phyloP scores from a whole-genome alignment of 331 rosid species.

The Erythrophleum ivorense region DNA sequence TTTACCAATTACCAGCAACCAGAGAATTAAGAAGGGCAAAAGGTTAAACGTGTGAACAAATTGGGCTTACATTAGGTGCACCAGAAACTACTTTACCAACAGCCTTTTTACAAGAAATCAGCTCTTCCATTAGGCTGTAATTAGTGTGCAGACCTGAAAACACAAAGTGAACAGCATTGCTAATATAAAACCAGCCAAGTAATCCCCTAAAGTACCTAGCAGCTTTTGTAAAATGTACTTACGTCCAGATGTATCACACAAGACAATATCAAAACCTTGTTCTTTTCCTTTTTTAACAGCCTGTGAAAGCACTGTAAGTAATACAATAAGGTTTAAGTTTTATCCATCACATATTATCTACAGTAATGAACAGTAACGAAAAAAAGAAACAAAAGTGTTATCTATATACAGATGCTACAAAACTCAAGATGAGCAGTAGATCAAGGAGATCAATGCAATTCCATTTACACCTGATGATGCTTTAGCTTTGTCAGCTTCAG shows the following conservation, averaged over 20 bases:
- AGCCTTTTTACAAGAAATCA: constrained; percentile 91
- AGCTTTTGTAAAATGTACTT: constrained; percentile 48
- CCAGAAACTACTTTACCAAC: constrained; percentile 78
- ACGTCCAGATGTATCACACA: constrained; percentile 98
- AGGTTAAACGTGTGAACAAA: constrained; percentile 1
- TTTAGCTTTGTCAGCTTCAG: constrained; percentile 82
- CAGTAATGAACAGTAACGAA: not conserved
- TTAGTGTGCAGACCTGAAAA: constrained; percentile 92
- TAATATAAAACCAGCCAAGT: constrained; percentile 25
- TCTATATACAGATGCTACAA: constrained; percentile 20
- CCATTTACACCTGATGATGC: constrained; percentile 73
- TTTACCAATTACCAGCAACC: constrained; percentile 26
- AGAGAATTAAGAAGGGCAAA: constrained; percentile 23
- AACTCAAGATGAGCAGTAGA: constrained; percentile 23
- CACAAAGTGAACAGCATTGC: constrained; percentile 26
- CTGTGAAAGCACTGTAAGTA: constrained; percentile 83
- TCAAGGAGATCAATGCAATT: constrained; percentile 18
- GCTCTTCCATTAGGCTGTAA: constrained; percentile 95
- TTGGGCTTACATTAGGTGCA: constrained; percentile 82
- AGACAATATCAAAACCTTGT: constrained; percentile 79
- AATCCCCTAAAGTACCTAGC: constrained; percentile 32
- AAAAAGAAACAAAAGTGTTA: not conserved
- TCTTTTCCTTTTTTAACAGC: constrained; percentile 93
- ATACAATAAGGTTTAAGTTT: constrained; percentile 53
- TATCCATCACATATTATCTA: constrained; percentile 31